Evolutionary conservation across 148 eudicot species (phyloP), one percentile per base, ranked within the genome.

Genomic region (Camellia granthamiana): DNA sequence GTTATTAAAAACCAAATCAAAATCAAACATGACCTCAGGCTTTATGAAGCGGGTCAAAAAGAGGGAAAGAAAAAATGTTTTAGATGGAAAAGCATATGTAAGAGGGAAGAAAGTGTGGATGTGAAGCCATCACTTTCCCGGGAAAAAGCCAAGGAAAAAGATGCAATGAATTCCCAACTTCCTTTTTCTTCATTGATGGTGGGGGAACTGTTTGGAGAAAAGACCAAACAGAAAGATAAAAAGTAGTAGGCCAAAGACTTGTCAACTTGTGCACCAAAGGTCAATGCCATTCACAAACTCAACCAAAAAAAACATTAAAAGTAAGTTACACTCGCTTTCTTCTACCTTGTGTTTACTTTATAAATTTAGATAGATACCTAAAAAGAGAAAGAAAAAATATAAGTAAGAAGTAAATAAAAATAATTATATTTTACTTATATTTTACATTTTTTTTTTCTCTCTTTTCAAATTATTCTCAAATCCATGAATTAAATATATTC

Each of bases 221-320:
- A 30, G 38, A 30, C 38, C 38, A 30, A 30, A 7, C 55, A 14
- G 9, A 10, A 21, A 11, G 41, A 30, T 43, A 12, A 62, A 77
- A 77, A 77, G 80, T 52, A 63, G 63, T 54, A 64, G 63, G 61
- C 80, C 73, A 38, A 78, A 18, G 42, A 19, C 44, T 70, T 79
- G 47, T 70, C 76, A 21, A 71, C 42, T 56, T n/a, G 60, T 12
- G 46, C 42, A 15, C 21, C 69, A 71, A 58, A 79, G 72, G 60
- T 59, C 77, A 61, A 71, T 72, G 46, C 46, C 60, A 4, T 71
- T 30, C 55, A 2, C 41, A 3, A 46, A 30, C 76, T 47, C 54
- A 60, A 71, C 59, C 46, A 47, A 70, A 72, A 60, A 69, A 55
- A 19, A 21, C 11, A 30, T 1, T 7, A 62, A 46, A 30, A 15